Percentiles rank a stretch among this genome's conserved stretches.
Conservation (phyloP, 2,329 filamentous ascomycete genomes). For the Capronia epimyces region DNA sequence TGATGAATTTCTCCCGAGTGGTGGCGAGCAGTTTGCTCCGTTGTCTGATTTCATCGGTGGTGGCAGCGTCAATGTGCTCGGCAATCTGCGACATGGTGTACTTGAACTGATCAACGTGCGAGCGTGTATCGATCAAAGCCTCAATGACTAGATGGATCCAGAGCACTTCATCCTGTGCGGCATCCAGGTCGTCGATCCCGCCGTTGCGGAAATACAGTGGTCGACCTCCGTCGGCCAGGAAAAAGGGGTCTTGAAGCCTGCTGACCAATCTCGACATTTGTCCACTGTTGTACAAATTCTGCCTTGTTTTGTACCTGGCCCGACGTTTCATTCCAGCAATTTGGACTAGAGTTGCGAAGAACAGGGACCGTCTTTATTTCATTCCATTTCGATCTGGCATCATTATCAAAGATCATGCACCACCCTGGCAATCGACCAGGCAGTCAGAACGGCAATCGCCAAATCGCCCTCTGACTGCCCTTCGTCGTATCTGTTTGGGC, state of each 20-base stretch:
- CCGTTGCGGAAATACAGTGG: slow-evolving; percentile 4
- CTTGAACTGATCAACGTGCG: not conserved
- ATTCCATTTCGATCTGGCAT: no score
- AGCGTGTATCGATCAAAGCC: not conserved
- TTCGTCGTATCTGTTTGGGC: no score
- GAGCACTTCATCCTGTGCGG: slow-evolving; percentile 1
- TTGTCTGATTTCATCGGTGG: not conserved
- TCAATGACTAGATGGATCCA: not conserved
- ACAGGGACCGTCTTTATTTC: no score
- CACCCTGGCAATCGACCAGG: no score
- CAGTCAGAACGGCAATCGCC: no score
- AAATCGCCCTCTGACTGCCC: no score
- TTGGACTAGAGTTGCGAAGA: no score
- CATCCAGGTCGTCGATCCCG: not conserved
- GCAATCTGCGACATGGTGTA: not conserved
- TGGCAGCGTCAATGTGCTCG: not conserved
- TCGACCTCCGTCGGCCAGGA: slow-evolving; percentile 2
- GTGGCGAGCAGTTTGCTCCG: not conserved
- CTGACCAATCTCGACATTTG: not conserved
- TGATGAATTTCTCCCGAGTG: not conserved
- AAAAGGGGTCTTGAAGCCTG: not conserved
- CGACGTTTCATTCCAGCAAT: no score
- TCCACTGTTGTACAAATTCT: no score
- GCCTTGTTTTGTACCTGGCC: no score
- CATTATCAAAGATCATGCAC: no score